Evolutionary conservation across 768 basidiomycete species (phyloP).

Genomic region (Phaeolepiota aurea): DNA sequence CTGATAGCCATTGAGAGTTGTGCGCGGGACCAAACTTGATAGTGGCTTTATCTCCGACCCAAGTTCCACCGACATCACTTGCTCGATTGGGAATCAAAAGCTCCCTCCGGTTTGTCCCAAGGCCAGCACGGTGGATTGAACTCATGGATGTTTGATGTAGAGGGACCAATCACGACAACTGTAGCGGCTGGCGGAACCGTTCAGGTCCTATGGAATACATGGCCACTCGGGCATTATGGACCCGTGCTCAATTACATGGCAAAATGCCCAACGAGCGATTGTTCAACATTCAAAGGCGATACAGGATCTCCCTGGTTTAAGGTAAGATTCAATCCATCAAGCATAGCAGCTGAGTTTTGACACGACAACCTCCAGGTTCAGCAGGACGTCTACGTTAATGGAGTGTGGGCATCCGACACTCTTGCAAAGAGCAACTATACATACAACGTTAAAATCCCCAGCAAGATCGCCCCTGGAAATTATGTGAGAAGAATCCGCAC

Average conservation of each 20-base stretch:
- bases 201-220: conserved; percentile 28
- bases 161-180: conserved; percentile 26
- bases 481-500: conserved; percentile 18
- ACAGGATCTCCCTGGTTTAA: conserved; percentile 30
- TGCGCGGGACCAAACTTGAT: conserved; percentile 25
- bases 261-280: conserved; percentile 23
- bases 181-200: conserved; percentile 27
- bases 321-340: conserved; percentile 14
- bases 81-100: conserved; percentile 27
- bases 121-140: background rate
- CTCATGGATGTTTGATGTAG: background rate
- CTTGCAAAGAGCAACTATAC: conserved; percentile 24
- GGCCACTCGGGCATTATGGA: conserved; percentile 28
- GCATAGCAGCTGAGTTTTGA: background rate
- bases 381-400: conserved; percentile 24
- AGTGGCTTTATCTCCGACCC: conserved; percentile 24
- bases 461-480: conserved; percentile 25
- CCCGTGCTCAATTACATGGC: conserved; percentile 33
- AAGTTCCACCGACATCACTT: conserved; percentile 24
- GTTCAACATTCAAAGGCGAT: conserved; percentile 26
- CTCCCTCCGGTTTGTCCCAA: conserved; percentile 20
- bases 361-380: conserved; percentile 18
- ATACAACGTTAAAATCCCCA: conserved; percentile 27
- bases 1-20: conserved; percentile 24
- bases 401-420: conserved; percentile 28